A percentile compares a stretch with the other conserved stretches of the same genome.
These are phyloP conservation scores for Codiaeum variegatum DNA, from an alignment of 441 rosid species.

Conservation along the genomic window DNA sequence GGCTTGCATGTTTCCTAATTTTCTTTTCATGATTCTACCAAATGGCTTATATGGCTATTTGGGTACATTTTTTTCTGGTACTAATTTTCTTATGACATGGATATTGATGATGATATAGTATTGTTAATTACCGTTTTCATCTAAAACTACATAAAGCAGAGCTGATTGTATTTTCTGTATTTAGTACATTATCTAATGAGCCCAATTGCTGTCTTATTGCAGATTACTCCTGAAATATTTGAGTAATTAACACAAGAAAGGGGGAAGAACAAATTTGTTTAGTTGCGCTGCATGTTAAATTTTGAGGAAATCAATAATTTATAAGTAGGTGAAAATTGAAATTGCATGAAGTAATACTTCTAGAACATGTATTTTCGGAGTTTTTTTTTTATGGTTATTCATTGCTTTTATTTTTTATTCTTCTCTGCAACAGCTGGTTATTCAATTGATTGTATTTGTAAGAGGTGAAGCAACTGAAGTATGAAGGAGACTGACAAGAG, in stretches of 20 bases:
- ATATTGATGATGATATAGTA: not conserved
- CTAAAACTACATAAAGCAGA: not conserved
- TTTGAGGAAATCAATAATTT: constrained; percentile 4
- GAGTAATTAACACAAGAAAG: not conserved
- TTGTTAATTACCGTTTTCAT: not conserved
- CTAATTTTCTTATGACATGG: not conserved
- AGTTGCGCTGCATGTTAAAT: not conserved
- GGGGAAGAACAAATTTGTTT: constrained; percentile 1
- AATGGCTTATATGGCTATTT: not conserved
- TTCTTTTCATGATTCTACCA: not conserved
- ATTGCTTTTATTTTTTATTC: constrained; percentile 6
- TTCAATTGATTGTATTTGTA: constrained; percentile 22
- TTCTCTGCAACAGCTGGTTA: constrained; percentile 10
- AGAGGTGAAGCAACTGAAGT: constrained; percentile 20
- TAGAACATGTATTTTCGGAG: not conserved
- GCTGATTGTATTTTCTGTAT: not conserved
- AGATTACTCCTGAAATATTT: constrained; percentile 15
- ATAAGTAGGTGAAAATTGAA: constrained; percentile 12
- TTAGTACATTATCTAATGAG: not conserved
- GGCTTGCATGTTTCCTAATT: not conserved
- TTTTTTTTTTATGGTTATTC: constrained; percentile 3
- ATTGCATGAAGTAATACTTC: not conserved
- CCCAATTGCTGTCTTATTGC: constrained; percentile 12
- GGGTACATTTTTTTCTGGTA: not conserved
- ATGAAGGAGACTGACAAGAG: constrained; percentile 58